Conservation (phyloP, 495 filamentous ascomycete genomes). For the Articulospora tetracladia region DNA sequence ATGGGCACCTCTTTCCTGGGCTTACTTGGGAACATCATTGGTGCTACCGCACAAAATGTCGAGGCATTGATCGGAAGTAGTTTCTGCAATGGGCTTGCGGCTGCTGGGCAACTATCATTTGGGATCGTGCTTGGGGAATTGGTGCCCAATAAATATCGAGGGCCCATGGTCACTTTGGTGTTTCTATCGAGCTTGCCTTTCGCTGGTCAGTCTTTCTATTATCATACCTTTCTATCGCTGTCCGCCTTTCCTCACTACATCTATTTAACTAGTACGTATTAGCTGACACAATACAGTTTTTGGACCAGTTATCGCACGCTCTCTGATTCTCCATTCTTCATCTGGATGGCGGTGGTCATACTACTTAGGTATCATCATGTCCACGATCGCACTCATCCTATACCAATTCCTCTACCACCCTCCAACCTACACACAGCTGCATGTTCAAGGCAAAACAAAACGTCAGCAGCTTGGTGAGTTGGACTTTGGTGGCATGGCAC, state of each 20-base stretch:
- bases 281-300: slow-evolving; percentile 29
- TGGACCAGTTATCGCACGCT: slow-evolving; percentile 37
- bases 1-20: slow-evolving; percentile 37
- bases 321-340: slow-evolving; percentile 32
- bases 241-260: no score
- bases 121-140: slow-evolving; percentile 24
- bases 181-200: slow-evolving; percentile 35
- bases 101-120: slow-evolving; percentile 27
- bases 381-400: slow-evolving; percentile 30
- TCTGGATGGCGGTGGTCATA: slow-evolving; percentile 42
- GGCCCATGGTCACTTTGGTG: slow-evolving; percentile 36
- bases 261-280: neutral
- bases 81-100: slow-evolving; percentile 28
- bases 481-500: slow-evolving; percentile 36
- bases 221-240: neutral
- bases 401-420: slow-evolving; percentile 38
- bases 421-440: slow-evolving; percentile 31
- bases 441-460: slow-evolving; percentile 28
- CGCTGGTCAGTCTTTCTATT: neutral
- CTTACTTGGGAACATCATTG: slow-evolving; percentile 40
- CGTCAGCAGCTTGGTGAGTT: slow-evolving; percentile 32
- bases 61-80: slow-evolving; percentile 33
- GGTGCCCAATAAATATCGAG: slow-evolving; percentile 39
- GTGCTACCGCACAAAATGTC: slow-evolving; percentile 36
- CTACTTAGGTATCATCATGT: slow-evolving; percentile 40